These are phyloP conservation scores for Mycosphaerella sp. DNA, from an alignment of 2,329 filamentous ascomycete species.

Conservation along the genomic window DNA sequence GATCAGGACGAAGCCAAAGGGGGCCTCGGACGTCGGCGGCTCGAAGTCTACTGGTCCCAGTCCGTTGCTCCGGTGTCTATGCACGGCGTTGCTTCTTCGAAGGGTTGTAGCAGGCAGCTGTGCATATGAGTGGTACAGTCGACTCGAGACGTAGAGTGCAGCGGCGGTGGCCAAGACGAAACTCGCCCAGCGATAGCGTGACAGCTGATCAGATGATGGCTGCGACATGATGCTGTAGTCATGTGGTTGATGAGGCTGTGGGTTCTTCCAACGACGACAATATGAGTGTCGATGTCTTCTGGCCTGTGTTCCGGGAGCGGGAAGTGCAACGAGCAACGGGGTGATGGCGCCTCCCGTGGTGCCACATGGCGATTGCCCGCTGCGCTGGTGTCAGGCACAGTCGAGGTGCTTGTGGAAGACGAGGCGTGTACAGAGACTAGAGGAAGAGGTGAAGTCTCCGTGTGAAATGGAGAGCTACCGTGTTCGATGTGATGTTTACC, in stretches of 20 bases:
- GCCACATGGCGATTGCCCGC: not conserved
- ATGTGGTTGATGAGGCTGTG: constrained; percentile 9
- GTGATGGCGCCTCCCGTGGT: not conserved
- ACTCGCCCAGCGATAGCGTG: constrained; percentile 47
- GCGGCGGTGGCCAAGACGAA: constrained; percentile 52
- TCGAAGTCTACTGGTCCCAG: constrained; percentile 7
- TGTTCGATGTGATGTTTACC: too few relatives aligned
- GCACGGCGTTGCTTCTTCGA: constrained; percentile 23
- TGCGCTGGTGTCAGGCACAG: not conserved
- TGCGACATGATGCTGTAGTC: constrained; percentile 21
- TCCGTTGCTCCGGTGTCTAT: constrained; percentile 17
- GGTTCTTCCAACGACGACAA: not conserved
- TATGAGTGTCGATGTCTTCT: not conserved
- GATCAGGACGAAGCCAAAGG: constrained; percentile 16
- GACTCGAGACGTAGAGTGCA: constrained; percentile 54
- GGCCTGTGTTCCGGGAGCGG: not conserved
- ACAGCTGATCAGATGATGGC: constrained; percentile 14
- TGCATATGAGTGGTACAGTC: constrained; percentile 43
- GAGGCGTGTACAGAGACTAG: too few relatives aligned
- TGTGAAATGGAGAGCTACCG: too few relatives aligned
- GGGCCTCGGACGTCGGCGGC: constrained; percentile 12
- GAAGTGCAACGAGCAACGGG: not conserved
- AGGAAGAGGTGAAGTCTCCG: too few relatives aligned
- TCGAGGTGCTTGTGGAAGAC: not conserved
- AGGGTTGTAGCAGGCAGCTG: constrained; percentile 13